phyloP scores from a whole-genome alignment of 352 stramenopile species.

The Globisporangium abappressorium region DNA sequence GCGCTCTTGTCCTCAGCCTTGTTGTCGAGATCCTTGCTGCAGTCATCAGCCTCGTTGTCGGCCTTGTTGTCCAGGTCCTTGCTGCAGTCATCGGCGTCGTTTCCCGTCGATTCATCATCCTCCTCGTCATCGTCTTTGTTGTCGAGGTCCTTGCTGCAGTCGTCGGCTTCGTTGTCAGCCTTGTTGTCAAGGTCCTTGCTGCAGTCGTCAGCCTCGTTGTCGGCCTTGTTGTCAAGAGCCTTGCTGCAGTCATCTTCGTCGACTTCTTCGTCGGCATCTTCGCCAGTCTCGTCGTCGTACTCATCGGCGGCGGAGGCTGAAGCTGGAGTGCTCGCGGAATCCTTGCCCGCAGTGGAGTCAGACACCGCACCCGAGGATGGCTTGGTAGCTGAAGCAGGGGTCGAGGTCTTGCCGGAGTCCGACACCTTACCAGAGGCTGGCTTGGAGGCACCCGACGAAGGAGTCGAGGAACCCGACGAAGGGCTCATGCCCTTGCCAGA shows the following conservation, averaged over 20 bases:
- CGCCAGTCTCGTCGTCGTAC: constrained; percentile 11
- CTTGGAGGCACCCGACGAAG: neutral
- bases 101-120: constrained; percentile 12
- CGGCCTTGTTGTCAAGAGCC: constrained; percentile 24
- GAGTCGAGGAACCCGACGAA: neutral
- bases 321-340: neutral
- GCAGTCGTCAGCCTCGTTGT: constrained; percentile 24
- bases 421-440: neutral
- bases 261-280: constrained; percentile 10
- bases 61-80: constrained; percentile 26
- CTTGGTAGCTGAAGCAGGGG: constrained; percentile 4
- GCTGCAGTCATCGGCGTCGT: constrained; percentile 14
- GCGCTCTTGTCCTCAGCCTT: constrained; percentile 5
- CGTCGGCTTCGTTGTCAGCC: constrained; percentile 21
- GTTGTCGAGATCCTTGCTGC: constrained; percentile 19
- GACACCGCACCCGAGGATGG: constrained; percentile 4
- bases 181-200: constrained; percentile 28
- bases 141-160: constrained; percentile 19
- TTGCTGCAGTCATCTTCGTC: constrained; percentile 28
- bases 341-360: constrained; percentile 14
- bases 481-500: constrained; percentile 8
- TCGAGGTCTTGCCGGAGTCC: neutral
- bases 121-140: constrained; percentile 12
- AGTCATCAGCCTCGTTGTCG: constrained; percentile 19
- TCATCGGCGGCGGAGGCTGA: neutral